Percentiles rank a stretch among this genome's conserved stretches.
phyloP scores from a whole-genome alignment of 2,329 filamentous ascomycete species.

The Chaetomium strumarium region DNA sequence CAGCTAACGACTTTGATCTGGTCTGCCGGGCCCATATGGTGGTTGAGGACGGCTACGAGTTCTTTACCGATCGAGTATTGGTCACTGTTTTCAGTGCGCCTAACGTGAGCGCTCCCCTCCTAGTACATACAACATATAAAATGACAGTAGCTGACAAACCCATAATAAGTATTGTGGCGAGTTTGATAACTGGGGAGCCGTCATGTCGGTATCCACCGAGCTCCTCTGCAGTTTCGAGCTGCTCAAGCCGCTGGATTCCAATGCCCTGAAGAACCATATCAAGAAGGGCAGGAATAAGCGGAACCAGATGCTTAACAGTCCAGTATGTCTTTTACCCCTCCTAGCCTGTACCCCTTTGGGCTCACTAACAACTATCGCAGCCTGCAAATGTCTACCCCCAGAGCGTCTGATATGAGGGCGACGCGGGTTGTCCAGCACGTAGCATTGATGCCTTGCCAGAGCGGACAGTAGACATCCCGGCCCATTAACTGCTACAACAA shows the following conservation, averaged over 20 bases:
- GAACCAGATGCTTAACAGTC: conserved; percentile 92
- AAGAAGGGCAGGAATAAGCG: conserved; percentile 96
- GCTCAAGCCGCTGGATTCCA: conserved; percentile 91
- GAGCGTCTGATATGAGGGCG: conserved; percentile 38
- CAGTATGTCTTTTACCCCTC: conserved; percentile 56
- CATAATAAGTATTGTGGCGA: conserved; percentile 83
- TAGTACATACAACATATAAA: not conserved
- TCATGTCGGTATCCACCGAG: conserved; percentile 95
- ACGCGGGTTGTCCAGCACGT: not conserved
- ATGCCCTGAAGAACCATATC: conserved; percentile 94
- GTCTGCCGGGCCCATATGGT: conserved; percentile 99
- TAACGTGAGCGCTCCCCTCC: conserved; percentile 62
- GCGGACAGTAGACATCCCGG: not conserved
- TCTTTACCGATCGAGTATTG: conserved; percentile 90
- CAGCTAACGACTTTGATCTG: conserved; percentile 91
- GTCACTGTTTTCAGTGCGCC: conserved; percentile 97
- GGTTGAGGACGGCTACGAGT: conserved; percentile 97
- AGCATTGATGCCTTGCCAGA: not conserved
- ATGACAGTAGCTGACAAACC: conserved; percentile 24
- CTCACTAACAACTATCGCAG: conserved; percentile 29
- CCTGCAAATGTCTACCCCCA: conserved; percentile 52
- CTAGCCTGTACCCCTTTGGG: not conserved
- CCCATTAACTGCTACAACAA: not conserved
- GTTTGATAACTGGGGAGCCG: conserved; percentile 98
- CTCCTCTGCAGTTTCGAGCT: conserved; percentile 95